phyloP scores from a whole-genome alignment of 805 yeast species.

The Yarrowia deformans region DNA sequence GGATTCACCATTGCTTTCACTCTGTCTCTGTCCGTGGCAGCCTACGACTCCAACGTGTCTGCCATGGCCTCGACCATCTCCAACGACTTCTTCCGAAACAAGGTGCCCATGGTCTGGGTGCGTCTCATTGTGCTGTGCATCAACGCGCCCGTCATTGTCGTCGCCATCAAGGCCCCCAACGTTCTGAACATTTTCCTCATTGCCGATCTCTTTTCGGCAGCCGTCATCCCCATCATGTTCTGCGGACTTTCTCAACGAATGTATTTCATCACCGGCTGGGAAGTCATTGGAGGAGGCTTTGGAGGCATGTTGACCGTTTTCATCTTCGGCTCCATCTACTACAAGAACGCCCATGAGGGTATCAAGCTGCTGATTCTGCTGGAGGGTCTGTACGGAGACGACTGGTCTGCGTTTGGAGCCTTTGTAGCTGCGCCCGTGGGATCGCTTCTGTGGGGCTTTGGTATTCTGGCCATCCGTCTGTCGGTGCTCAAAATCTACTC shows the following conservation, averaged over 20 bases:
- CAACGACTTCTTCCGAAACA: constrained; percentile 88
- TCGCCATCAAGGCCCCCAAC: constrained; percentile 82
- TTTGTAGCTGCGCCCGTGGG: constrained; percentile 90
- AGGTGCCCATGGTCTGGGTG: constrained; percentile 67
- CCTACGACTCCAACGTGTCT: constrained; percentile 87
- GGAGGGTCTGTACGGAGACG: constrained; percentile 74
- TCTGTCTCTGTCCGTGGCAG: constrained; percentile 79
- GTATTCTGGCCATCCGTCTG: constrained; percentile 55
- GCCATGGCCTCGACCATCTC: constrained; percentile 89
- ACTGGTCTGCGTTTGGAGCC: constrained; percentile 96
- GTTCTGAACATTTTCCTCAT: constrained; percentile 86
- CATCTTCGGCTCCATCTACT: constrained; percentile 83
- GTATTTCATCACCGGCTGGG: constrained; percentile 78
- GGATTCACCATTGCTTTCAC: constrained; percentile 82
- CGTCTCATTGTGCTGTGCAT: constrained; percentile 74
- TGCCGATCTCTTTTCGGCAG: constrained; percentile 87
- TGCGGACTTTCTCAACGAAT: constrained; percentile 73
- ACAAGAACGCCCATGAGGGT: constrained; percentile 73
- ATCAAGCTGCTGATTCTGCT: constrained; percentile 71
- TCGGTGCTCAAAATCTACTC: constrained; percentile 47
- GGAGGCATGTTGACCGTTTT: constrained; percentile 84
- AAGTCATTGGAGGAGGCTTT: constrained; percentile 80
- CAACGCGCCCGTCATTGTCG: constrained; percentile 84
- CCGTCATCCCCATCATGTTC: constrained; percentile 83
- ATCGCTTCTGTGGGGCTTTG: constrained; percentile 65